These are phyloP conservation scores for Hyphodiscus sp. DNA, from an alignment of 2,329 filamentous ascomycete genomes.

Conservation along the genomic window DNA sequence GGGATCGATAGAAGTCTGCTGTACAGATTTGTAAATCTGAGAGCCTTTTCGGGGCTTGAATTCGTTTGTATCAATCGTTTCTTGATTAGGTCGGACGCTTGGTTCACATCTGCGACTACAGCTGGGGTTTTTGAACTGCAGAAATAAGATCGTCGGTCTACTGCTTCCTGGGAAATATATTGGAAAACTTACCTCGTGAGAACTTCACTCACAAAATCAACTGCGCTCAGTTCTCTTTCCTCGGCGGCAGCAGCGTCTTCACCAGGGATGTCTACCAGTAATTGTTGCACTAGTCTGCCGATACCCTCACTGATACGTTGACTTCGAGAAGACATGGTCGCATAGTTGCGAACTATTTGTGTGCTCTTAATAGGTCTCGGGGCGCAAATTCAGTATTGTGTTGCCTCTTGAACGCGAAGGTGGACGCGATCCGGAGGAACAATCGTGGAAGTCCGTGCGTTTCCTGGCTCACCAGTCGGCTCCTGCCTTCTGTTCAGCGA, in stretches of 20 bases:
- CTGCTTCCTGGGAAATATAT: neutral
- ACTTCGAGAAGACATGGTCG: conserved; percentile 30
- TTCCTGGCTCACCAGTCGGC: too few relatives aligned
- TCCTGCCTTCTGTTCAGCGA: neutral
- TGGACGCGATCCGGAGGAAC: conserved; percentile 1
- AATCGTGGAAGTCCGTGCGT: too few relatives aligned
- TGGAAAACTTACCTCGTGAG: conserved; percentile 32
- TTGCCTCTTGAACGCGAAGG: conserved; percentile 1
- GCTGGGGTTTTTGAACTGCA: conserved; percentile 24
- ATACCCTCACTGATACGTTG: conserved; percentile 73
- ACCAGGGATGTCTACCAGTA: conserved; percentile 59
- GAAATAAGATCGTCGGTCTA: conserved; percentile 8
- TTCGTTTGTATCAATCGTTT: conserved; percentile 76
- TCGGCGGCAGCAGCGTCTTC: conserved; percentile 64
- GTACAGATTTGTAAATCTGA: conserved; percentile 86
- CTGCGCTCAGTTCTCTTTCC: conserved; percentile 59
- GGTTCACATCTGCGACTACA: conserved; percentile 60
- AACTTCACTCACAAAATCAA: conserved; percentile 42
- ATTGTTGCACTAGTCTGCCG: conserved; percentile 68
- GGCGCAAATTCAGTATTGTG: neutral
- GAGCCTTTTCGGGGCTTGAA: conserved; percentile 64
- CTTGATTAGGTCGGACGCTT: conserved; percentile 89
- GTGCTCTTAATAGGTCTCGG: neutral
- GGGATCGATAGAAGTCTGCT: conserved; percentile 83
- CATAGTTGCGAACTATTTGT: conserved; percentile 21